A percentile compares a stretch with the other conserved stretches of the same genome.
Evolutionary conservation across 2,329 filamentous ascomycete genomes (phyloP).

Genomic region (Fusarium pilosicola): DNA sequence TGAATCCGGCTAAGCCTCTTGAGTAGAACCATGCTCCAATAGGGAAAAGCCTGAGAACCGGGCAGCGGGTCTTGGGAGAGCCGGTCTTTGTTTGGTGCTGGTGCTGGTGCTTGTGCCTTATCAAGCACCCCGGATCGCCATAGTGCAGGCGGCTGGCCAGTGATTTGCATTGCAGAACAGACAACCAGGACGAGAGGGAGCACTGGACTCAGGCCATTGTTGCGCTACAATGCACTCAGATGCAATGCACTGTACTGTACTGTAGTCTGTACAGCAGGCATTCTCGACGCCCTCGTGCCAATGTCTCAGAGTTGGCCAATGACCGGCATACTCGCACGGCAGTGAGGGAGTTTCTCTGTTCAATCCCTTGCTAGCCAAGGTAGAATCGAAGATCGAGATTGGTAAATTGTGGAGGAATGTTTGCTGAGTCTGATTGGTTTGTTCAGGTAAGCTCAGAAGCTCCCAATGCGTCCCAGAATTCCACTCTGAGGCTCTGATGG

Average conservation of each 20-base stretch:
- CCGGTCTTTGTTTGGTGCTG: constrained; percentile 13
- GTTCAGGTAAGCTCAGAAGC: constrained; percentile 32
- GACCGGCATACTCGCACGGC: constrained; percentile 19
- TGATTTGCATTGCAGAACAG: constrained; percentile 1
- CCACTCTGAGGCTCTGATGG: constrained; percentile 26
- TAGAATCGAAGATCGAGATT: constrained; percentile 37
- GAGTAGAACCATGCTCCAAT: constrained; percentile 28
- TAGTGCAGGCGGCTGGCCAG: constrained; percentile 31
- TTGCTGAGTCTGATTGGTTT: constrained; percentile 34
- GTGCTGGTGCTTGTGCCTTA: constrained; percentile 19
- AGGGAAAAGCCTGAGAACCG: constrained; percentile 20
- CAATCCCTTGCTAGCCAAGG: constrained; percentile 21
- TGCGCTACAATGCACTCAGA: neutral
- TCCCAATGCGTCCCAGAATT: constrained; percentile 28
- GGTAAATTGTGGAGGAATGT: constrained; percentile 34
- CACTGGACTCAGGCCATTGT: constrained; percentile 3
- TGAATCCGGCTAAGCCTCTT: constrained; percentile 33
- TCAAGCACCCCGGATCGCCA: constrained; percentile 42
- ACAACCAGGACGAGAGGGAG: constrained; percentile 1
- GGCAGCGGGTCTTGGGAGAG: constrained; percentile 24
- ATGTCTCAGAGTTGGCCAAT: constrained; percentile 26
- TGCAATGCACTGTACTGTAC: neutral
- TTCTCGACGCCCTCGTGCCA: constrained; percentile 12
- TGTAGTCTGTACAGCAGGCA: neutral
- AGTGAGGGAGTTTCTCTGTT: constrained; percentile 24